Percentiles rank a stretch among this genome's conserved stretches.
These are phyloP conservation scores for Artemisia tridentata DNA, from an alignment of 129 eudicot genomes.

Conservation along the genomic window DNA sequence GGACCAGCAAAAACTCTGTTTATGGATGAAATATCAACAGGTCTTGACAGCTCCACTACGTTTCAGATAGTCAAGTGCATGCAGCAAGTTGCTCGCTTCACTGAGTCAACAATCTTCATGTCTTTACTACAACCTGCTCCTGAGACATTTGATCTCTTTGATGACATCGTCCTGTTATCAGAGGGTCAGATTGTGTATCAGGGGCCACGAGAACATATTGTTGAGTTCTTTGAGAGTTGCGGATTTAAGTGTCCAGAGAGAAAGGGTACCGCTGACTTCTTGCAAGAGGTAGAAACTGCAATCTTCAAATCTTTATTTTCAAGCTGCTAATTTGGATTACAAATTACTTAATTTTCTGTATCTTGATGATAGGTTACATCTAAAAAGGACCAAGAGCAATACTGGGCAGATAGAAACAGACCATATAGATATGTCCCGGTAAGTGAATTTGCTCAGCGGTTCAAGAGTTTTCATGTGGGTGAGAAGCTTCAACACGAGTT, in stretches of 20 bases:
- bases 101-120: slow-evolving; percentile 77
- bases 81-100: slow-evolving; percentile 79
- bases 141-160: not conserved
- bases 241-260: slow-evolving; percentile 88
- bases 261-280: slow-evolving; percentile 92
- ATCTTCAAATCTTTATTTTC: not conserved
- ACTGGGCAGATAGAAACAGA: slow-evolving; percentile 65
- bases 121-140: slow-evolving; percentile 31
- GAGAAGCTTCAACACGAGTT: slow-evolving; percentile 51
- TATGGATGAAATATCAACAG: slow-evolving; percentile 98
- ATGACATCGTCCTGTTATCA: not conserved
- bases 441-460: slow-evolving; percentile 49
- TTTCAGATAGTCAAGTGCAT: slow-evolving; percentile 91
- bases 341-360: slow-evolving; percentile 12
- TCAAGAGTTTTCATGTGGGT: slow-evolving; percentile 75
- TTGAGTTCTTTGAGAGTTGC: slow-evolving; percentile 81
- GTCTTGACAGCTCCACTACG: slow-evolving; percentile 95
- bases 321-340: not conserved
- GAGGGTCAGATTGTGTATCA: slow-evolving; percentile 7
- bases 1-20: slow-evolving; percentile 89
- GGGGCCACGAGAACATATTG: slow-evolving; percentile 43
- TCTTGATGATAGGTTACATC: slow-evolving; percentile 66
- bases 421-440: slow-evolving; percentile 65
- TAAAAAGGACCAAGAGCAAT: slow-evolving; percentile 88
- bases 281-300: slow-evolving; percentile 77